phyloP scores from a whole-genome alignment of 1,284 basidiomycete species.

The Cutaneotrichosporon dermatis region DNA sequence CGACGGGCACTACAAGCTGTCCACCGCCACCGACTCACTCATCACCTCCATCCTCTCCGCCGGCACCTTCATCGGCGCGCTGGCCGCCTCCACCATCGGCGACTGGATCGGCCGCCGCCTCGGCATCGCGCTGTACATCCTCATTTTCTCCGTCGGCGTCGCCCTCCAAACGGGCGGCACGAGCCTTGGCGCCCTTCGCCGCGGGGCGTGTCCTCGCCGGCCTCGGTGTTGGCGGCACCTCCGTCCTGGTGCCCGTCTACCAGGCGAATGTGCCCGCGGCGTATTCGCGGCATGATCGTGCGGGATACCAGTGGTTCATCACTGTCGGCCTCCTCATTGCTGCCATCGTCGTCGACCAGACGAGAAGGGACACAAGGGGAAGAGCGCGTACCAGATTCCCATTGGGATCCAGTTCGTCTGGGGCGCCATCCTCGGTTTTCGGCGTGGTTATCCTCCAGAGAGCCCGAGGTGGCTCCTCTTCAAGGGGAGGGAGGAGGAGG shows the following conservation, averaged over 20 bases:
- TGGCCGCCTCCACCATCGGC: background rate
- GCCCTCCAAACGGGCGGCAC: slow-evolving; percentile 33
- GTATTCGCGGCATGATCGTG: slow-evolving; percentile 72
- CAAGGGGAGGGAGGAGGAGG: slow-evolving; percentile 39
- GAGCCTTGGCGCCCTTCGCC: slow-evolving; percentile 51
- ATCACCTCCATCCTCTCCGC: slow-evolving; percentile 8
- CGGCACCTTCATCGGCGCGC: slow-evolving; percentile 6
- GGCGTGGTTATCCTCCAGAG: slow-evolving; percentile 50
- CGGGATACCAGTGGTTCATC: slow-evolving; percentile 56
- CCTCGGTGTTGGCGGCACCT: slow-evolving; percentile 70
- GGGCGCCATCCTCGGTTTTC: slow-evolving; percentile 43
- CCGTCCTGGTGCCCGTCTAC: slow-evolving; percentile 67
- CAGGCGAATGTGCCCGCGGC: slow-evolving; percentile 56
- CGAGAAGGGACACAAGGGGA: background rate
- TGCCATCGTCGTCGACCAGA: slow-evolving; percentile 60
- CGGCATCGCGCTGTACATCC: slow-evolving; percentile 1
- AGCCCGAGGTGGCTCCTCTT: slow-evolving; percentile 53
- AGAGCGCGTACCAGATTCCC: slow-evolving; percentile 16
- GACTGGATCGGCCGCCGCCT: slow-evolving; percentile 9
- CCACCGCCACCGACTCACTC: slow-evolving; percentile 6
- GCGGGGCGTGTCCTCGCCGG: slow-evolving; percentile 78
- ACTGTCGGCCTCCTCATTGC: slow-evolving; percentile 72
- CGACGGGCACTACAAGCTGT: slow-evolving; percentile 9
- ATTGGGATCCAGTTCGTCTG: slow-evolving; percentile 33
- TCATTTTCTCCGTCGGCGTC: slow-evolving; percentile 62